Evolutionary conservation across 305 asterid genomes (phyloP).

Genomic region (Solanum aculeatissimum): DNA sequence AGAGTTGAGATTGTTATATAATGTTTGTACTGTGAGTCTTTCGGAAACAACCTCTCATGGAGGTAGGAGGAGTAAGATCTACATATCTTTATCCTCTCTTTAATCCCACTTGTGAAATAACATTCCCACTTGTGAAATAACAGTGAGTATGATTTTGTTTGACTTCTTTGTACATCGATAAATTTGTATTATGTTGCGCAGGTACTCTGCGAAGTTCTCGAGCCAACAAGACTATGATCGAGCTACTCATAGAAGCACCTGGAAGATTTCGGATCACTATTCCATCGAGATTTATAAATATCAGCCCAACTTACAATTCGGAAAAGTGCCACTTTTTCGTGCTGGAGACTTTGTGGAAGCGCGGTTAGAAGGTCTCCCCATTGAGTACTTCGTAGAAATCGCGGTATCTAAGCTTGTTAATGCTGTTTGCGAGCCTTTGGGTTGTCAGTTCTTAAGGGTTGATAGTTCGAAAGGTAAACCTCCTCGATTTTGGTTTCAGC

Average conservation of each 20-base stretch:
- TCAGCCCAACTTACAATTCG: neutral
- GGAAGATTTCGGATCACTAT: neutral
- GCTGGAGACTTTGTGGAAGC: neutral
- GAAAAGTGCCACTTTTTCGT: neutral
- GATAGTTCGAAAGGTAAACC: neutral
- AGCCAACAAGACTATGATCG: neutral
- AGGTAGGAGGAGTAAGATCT: neutral
- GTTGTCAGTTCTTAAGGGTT: neutral
- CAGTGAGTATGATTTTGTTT: neutral
- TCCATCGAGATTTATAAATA: neutral
- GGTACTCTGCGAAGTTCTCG: neutral
- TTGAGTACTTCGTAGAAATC: neutral
- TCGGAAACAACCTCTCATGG: neutral
- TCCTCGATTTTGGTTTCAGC: neutral
- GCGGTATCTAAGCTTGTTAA: neutral
- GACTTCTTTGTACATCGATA: neutral
- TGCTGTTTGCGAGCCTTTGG: neutral
- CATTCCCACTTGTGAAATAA: neutral
- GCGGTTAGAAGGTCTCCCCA: neutral
- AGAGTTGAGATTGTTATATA: neutral
- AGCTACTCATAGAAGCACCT: neutral
- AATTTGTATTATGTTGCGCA: neutral
- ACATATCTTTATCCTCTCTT: neutral
- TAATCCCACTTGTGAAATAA: neutral
- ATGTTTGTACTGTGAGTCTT: neutral